phyloP scores from a whole-genome alignment of 345 rosid genomes.

The Salix koriyanagi region DNA sequence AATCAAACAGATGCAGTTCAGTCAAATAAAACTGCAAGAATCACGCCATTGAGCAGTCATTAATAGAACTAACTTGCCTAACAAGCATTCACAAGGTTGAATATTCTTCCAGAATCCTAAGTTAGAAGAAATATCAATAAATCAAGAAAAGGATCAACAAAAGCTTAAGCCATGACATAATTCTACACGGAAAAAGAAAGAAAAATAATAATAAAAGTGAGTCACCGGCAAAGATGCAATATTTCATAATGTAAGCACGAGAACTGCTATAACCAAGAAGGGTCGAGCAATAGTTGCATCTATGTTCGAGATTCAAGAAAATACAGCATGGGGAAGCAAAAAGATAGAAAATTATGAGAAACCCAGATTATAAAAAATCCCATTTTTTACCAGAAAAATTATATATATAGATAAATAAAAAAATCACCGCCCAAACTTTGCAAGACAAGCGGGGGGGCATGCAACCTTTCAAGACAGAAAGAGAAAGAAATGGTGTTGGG shows the following conservation, averaged over 20 bases:
- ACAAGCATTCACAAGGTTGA: slow-evolving; percentile 7
- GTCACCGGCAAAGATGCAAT: background rate
- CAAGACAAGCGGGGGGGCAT: background rate
- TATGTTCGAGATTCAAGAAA: background rate
- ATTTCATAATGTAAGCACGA: background rate
- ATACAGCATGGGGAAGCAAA: background rate
- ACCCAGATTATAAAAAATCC: background rate
- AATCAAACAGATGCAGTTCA: background rate
- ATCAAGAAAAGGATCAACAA: background rate
- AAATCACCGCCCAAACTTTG: background rate
- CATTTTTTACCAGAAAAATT: background rate
- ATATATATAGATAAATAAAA: background rate
- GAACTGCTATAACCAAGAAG: background rate
- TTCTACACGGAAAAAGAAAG: background rate
- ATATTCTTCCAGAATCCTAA: background rate
- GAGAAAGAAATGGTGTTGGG: background rate
- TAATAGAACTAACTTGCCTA: slow-evolving; percentile 13
- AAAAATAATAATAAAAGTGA: background rate
- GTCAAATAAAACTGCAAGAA: background rate
- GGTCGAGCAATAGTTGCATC: background rate
- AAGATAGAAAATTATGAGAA: background rate
- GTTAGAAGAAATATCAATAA: background rate
- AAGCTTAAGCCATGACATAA: background rate
- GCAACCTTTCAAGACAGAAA: background rate
- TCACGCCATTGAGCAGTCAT: background rate